Evolutionary conservation across 1,139 yeast genomes (phyloP).

Genomic region (Geotrichum citri-aurantii): DNA sequence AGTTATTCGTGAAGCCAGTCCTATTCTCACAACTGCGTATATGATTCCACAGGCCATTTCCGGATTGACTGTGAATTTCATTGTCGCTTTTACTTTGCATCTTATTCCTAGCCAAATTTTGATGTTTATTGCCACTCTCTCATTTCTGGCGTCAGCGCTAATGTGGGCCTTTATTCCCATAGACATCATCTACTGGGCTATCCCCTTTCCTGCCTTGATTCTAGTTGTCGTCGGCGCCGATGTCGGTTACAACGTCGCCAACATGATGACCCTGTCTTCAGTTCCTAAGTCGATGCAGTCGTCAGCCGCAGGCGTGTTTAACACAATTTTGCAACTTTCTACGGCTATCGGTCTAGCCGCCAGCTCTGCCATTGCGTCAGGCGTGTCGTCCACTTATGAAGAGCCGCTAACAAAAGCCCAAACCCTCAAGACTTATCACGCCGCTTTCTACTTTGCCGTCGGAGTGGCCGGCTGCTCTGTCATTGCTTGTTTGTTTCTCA

Average conservation of each 20-base stretch:
- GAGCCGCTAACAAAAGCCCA: slow-evolving; percentile 24
- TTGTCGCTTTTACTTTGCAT: slow-evolving; percentile 43
- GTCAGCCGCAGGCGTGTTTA: slow-evolving; percentile 45
- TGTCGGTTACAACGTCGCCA: slow-evolving; percentile 41
- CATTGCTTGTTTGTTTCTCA: slow-evolving; percentile 35
- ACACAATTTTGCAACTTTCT: slow-evolving; percentile 40
- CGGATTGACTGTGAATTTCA: slow-evolving; percentile 38
- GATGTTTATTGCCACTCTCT: slow-evolving; percentile 35
- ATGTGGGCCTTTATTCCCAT: slow-evolving; percentile 40
- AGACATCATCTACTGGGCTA: slow-evolving; percentile 39
- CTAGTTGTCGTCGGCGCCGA: slow-evolving; percentile 44
- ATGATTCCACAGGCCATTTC: slow-evolving; percentile 38
- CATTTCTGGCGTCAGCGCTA: slow-evolving; percentile 36
- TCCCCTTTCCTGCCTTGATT: slow-evolving; percentile 41
- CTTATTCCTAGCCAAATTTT: slow-evolving; percentile 39
- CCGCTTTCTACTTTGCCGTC: slow-evolving; percentile 41
- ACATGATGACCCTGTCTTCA: slow-evolving; percentile 39
- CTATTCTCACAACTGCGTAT: slow-evolving; percentile 41
- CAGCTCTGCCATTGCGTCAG: slow-evolving; percentile 36
- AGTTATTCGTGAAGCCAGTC: slow-evolving; percentile 34
- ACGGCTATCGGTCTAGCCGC: slow-evolving; percentile 41
- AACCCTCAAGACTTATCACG: slow-evolving; percentile 36
- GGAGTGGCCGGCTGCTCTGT: slow-evolving; percentile 36
- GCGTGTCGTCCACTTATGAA: slow-evolving; percentile 34
- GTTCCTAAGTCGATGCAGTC: slow-evolving; percentile 39